Conservation (phyloP, 495 filamentous ascomycete genomes). For the Annulohypoxylon nitens region DNA sequence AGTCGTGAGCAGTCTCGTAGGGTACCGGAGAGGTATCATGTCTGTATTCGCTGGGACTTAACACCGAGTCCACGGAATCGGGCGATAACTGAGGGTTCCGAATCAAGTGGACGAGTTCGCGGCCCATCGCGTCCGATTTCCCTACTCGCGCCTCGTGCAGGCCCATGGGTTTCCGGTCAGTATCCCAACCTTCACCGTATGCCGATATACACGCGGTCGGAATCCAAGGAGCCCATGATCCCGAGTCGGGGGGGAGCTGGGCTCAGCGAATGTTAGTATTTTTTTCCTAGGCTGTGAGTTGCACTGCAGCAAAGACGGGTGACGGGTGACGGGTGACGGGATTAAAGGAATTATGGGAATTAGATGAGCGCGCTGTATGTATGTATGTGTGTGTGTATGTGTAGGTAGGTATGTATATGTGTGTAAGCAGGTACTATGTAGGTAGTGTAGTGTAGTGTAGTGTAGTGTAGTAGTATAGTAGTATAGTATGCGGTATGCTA, state of each 20-base stretch:
- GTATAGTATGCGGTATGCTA: no score
- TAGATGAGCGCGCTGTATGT: constrained; percentile 16
- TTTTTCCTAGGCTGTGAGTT: constrained; percentile 18
- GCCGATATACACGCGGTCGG: constrained; percentile 38
- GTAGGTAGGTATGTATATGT: not conserved
- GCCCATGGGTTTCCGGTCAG: constrained; percentile 35
- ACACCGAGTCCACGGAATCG: constrained; percentile 33
- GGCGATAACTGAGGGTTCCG: constrained; percentile 36
- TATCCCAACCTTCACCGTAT: constrained; percentile 42
- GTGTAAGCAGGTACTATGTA: constrained; percentile 1
- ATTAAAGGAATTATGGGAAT: constrained; percentile 1
- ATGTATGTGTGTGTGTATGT: not conserved
- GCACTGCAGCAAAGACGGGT: constrained; percentile 22
- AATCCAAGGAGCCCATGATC: constrained; percentile 48
- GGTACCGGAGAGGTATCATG: constrained; percentile 31
- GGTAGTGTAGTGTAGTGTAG: not conserved
- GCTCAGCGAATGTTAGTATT: constrained; percentile 21
- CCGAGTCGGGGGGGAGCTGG: constrained; percentile 38
- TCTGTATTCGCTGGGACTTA: constrained; percentile 23
- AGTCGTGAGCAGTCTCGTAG: constrained; percentile 11
- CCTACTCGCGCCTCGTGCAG: constrained; percentile 29
- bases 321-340: not conserved
- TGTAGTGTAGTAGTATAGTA: not conserved
- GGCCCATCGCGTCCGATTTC: constrained; percentile 39
- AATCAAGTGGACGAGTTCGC: constrained; percentile 38